Evolutionary conservation across 257 asterid species (phyloP), one percentile per base, ranked within the genome.

Genomic region (Anisodus acutangulus): DNA sequence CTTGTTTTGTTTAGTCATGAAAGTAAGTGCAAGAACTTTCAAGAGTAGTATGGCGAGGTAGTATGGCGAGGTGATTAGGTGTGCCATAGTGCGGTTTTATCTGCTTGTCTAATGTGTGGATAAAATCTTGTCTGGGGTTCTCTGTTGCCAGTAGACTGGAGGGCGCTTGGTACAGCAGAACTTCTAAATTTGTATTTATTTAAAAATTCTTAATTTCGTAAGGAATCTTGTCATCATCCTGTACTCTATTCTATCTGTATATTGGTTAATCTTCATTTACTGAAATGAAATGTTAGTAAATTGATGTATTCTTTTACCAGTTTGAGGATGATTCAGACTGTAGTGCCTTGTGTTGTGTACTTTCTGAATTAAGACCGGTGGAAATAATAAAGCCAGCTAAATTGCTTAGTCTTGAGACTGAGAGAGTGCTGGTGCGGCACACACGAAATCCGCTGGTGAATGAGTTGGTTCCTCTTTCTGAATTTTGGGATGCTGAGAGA

Each of bases 251-350:
- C 3, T 76, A 15, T 57, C 19, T 58, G 47, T 53, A 26, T 51
- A 26, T 76, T 76, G 64, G 63, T 4, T 78, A 12, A 76, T 76
- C 47, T 76, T 76, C 63, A 76, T 76, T 76, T 78, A 78, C 82
- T 7, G 26, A 82, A 39, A 69, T 19, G 55, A 26, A 51, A 47
- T 54, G 69, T 22, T 57, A 79, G 63, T 66, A 60, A 82, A 41
- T 53, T 51, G 66, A 78, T 53, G 41, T 83, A 55, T 85, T 76
- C 58, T 83, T 83, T 80, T 62, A 87, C 57, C 97, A 96, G 99
- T 94, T 96, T 89, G 90, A 86, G 87, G 99, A 96, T 86, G 98
- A 96, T 90, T 91, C 95, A 78, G 99, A 94, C 63, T 96, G 99
- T 93, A 92, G 94, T 87, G 84, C 93, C 66, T 90, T 96, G 87